Base-by-base conservation (phyloP, 768 basidiomycete species). In the Xerocomus brunneocitrinus region DNA sequence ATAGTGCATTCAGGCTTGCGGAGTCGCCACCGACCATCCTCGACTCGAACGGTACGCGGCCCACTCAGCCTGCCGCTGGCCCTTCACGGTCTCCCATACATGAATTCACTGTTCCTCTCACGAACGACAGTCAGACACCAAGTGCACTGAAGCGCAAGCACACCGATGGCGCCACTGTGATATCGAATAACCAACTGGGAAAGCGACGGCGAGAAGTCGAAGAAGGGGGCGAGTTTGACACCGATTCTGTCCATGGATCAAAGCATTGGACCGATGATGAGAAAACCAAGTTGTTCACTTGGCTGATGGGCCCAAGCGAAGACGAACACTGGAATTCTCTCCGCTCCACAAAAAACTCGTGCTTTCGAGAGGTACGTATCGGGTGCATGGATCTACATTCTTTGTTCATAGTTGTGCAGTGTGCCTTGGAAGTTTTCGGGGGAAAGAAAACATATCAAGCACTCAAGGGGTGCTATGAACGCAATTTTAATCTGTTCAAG, bases 261-360 rank as follows among this genome's bases (percentile, higher is more conserved):
- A 89, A 89, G 59, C 88, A 91, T 60, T 91, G 88, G 88, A 87
- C 87, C 0, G 89, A 89, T 65, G 87, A 89, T 8, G 88, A 91
- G 64, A 91, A 90, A 70, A 78, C 85, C 13, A 82, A 79, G 56
- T 73, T 91, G 43, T 91, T 91, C 67, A 79, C 72, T 41, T 91
- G 88, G 87, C 79, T 91, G 44, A 86, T 91, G 82, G 86, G 79
- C 22, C 71, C 70, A 12, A 77, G 77, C 16, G 80, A 84, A 61
- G 87, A 90, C 60, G 85, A 88, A 19, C 85, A 89, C 55, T 91
- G 88, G 83, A 86, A 83, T 58, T 73, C 84, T 22, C 81, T 91
- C 46, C 79, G 85, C 28, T 85, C 86, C 4, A 85, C 87, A 7
- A 91, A 89, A 72, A 91, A 91, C 61, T 89, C 85, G 16, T 88